These are phyloP conservation scores for Cystofilobasidium bisporidii DNA, from an alignment of 768 basidiomycete genomes.

Conservation along the genomic window DNA sequence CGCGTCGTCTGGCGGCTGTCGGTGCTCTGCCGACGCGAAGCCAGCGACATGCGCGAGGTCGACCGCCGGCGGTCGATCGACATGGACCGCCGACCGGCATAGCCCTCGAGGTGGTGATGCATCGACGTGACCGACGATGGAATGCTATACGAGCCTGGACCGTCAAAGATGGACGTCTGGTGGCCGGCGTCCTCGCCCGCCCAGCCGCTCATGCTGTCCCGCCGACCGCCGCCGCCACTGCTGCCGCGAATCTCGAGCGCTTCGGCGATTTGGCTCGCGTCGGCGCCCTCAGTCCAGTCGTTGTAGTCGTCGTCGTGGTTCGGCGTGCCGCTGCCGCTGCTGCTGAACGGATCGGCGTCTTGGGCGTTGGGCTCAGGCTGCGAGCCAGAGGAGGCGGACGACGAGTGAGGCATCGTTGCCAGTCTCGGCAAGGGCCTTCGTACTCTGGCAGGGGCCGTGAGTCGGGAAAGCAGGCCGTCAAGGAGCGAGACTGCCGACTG, in stretches of 20 bases:
- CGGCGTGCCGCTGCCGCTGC: neutral
- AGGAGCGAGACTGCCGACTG: too few relatives aligned
- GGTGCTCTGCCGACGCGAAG: conserved; percentile 29
- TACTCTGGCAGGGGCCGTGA: too few relatives aligned
- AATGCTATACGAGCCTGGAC: conserved; percentile 30
- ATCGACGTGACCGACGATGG: conserved; percentile 32
- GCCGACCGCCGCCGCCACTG: neutral
- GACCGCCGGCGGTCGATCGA: conserved; percentile 10
- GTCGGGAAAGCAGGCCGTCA: too few relatives aligned
- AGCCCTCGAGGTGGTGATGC: conserved; percentile 26
- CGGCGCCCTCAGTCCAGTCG: conserved; percentile 27
- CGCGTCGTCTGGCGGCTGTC: conserved; percentile 22
- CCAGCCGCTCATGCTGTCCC: conserved; percentile 28
- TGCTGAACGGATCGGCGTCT: conserved; percentile 13
- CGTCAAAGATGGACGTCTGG: conserved; percentile 29
- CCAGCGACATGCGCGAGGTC: conserved; percentile 20
- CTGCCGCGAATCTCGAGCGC: conserved; percentile 20
- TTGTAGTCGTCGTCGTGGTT: neutral
- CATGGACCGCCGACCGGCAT: conserved; percentile 9
- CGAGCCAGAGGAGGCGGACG: conserved; percentile 9
- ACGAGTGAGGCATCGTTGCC: conserved; percentile 8
- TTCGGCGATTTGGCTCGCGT: conserved; percentile 12
- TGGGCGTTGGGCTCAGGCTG: conserved; percentile 18
- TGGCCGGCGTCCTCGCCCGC: conserved; percentile 23
- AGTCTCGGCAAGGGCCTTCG: neutral